A percentile compares a stretch with the other conserved stretches of the same genome.
phyloP scores from a whole-genome alignment of 305 asterid species.

The Fraxinus dipetala region DNA sequence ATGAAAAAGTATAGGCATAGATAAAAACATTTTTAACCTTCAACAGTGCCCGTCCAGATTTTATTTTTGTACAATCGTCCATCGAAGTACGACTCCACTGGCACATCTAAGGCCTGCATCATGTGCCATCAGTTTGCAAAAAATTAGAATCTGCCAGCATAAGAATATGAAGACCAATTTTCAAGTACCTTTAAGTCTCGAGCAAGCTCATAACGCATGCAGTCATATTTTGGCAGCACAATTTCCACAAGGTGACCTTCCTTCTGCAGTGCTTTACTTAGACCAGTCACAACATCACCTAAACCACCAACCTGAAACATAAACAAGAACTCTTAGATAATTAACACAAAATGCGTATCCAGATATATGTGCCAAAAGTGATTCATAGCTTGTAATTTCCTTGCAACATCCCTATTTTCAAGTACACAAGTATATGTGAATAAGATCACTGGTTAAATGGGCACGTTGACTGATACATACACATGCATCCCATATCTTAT shows the following conservation, averaged over 20 bases:
- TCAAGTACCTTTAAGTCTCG: slow-evolving; percentile 62
- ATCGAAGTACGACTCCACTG: slow-evolving; percentile 89
- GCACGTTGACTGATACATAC: neutral
- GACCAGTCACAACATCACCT: slow-evolving; percentile 96
- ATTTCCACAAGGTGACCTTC: slow-evolving; percentile 95
- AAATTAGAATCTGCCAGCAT: slow-evolving; percentile 7
- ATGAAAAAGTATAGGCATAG: slow-evolving; percentile 6
- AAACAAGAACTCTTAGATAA: slow-evolving; percentile 16
- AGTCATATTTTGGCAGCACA: slow-evolving; percentile 89
- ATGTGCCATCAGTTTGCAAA: slow-evolving; percentile 20
- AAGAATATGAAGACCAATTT: slow-evolving; percentile 5
- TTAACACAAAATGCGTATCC: neutral
- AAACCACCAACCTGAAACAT: slow-evolving; percentile 82
- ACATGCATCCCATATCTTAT: neutral
- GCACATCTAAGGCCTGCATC: slow-evolving; percentile 76
- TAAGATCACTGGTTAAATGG: neutral
- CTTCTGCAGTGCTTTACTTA: slow-evolving; percentile 90
- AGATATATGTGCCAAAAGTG: neutral
- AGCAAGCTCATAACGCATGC: slow-evolving; percentile 74
- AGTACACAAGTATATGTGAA: neutral
- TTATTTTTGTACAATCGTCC: slow-evolving; percentile 73
- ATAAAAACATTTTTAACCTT: slow-evolving; percentile 50
- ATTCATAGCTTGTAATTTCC: neutral
- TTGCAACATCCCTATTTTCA: slow-evolving; percentile 17
- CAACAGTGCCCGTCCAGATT: slow-evolving; percentile 94